Evolutionary conservation across 192 early-diverging fungal species (phyloP), one percentile per base, ranked within the genome.

Genomic region (Coemansia sp.): DNA sequence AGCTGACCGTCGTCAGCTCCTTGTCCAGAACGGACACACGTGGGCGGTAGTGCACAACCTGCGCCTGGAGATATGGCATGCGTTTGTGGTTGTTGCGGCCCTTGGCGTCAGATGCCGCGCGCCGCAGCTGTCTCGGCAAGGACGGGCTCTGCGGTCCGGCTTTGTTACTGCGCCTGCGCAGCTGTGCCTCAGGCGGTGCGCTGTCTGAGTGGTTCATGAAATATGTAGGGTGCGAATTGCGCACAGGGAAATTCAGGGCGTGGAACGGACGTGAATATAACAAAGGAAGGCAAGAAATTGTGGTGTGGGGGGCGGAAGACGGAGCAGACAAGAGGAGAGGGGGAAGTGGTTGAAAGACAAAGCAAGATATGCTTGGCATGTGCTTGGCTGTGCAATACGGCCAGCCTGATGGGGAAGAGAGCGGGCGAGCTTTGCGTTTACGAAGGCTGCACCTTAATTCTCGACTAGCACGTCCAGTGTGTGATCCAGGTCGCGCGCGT

Each of bases 1-100:
- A 94, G 75, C 90, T 91, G 58, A 90, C 90, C 24, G 89, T 88
- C 7, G 89, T 90, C 8, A 89, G 89, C 77, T 92, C 93, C 64
- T 93, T 92, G 58, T 89, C 90, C 58, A 94, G 65, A 8, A 90
- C 89, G 16, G 90, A 92, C 14, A 90, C 83, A 16, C 79, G 83
- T 30, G 78, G 78, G 34, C 69, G 76, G 52, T 83, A 84, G 73
- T 91, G 90, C 23, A 90, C 87, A n/a, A 76, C 69, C 57, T 74
- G 72, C 18, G 78, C 78, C 56, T 81, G 78, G 41, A 69, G 54
- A 58, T 81, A 81, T 18, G 78, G 74, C 58, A 65, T 56, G 49
- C 54, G 54, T 12, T 54, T 48, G 54, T 47, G 38, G 58, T 47
- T 51, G 38, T n/a, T 27, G 26, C 22, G 61, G 61, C 34, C 14